Base-by-base conservation (phyloP, 441 rosid species). In the Metrosideros polymorpha region DNA sequence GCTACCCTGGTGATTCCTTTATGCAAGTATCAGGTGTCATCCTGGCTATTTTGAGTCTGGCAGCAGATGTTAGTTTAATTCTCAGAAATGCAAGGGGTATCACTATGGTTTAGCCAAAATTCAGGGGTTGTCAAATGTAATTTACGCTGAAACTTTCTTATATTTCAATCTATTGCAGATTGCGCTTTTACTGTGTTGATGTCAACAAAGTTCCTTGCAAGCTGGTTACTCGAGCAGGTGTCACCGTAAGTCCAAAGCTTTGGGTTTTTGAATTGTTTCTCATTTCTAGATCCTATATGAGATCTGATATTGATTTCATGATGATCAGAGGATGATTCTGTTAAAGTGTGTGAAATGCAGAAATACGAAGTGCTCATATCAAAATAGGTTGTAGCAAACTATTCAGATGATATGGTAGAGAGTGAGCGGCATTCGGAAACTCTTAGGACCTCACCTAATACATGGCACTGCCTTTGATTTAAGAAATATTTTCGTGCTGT, bases 191-290 rank as follows among this genome's bases (percentile, higher is more conserved):
- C 88, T 89, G 93, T 79, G 90, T 95, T 47, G 95, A 96, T 91
- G 99, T 96, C 90, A 96, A 97, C 91, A 85, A 92, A 66, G 96
- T 96, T 88, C 94, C 98, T 2, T 95, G 93, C 86, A 94, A 83
- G 85, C 94, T 97, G 85, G 97, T 97, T 47, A 83, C 94, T 84
- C 94, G 87, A 86, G 99, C 98, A 82, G 98, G 96, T 82, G 95
- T 95, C 87, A 94, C 95, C 76, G 99, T 96, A 93, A 94, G 94
- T 92, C 87, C 47, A 39, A 35, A 66, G 79, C 79, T 35, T 66
- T 66, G 27, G 47, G n/a, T 71, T 39, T n/a, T 71, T 39, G n/a
- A 39, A 71, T 71, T 22, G n/a, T 39, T 39, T 82, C 57, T 75
- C 61, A 32, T 59, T 43, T 79, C 85, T 52, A 71, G 79, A 71